phyloP scores from a whole-genome alignment of 257 asterid species.

The Handroanthus guayacan region DNA sequence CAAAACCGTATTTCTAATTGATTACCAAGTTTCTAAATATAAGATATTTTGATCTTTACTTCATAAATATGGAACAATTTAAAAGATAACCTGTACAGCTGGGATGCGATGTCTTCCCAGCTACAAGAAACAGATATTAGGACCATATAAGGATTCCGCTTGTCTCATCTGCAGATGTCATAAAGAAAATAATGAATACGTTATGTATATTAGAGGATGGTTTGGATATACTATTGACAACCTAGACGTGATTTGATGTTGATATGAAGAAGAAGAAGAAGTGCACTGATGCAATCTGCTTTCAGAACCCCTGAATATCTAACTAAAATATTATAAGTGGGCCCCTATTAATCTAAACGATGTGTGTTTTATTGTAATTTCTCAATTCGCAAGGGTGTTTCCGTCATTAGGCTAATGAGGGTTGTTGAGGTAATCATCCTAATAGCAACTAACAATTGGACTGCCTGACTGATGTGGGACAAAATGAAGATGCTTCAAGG shows the following conservation, averaged over 20 bases:
- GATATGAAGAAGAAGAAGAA: background rate
- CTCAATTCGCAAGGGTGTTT: too few relatives aligned
- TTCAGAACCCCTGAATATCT: too few relatives aligned
- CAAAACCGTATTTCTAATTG: background rate
- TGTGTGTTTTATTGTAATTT: too few relatives aligned
- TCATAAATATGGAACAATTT: background rate
- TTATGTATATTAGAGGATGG: slow-evolving; percentile 3
- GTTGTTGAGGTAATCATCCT: too few relatives aligned
- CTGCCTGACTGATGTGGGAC: background rate
- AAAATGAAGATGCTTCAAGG: background rate
- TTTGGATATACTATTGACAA: background rate
- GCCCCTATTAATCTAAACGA: too few relatives aligned
- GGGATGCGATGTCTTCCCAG: slow-evolving; percentile 53
- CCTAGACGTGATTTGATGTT: background rate
- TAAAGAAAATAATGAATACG: background rate
- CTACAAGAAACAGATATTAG: slow-evolving; percentile 52
- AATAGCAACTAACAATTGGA: background rate
- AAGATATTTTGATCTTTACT: background rate
- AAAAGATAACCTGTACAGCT: slow-evolving; percentile 45
- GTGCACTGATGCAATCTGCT: background rate
- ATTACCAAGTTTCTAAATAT: too few relatives aligned
- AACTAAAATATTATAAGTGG: too few relatives aligned
- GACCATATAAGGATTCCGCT: slow-evolving; percentile 53
- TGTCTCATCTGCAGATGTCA: slow-evolving; percentile 50
- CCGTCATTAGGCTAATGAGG: too few relatives aligned